Evolutionary conservation across 495 filamentous ascomycete species (phyloP).

Genomic region (Usnea hakonensis): DNA sequence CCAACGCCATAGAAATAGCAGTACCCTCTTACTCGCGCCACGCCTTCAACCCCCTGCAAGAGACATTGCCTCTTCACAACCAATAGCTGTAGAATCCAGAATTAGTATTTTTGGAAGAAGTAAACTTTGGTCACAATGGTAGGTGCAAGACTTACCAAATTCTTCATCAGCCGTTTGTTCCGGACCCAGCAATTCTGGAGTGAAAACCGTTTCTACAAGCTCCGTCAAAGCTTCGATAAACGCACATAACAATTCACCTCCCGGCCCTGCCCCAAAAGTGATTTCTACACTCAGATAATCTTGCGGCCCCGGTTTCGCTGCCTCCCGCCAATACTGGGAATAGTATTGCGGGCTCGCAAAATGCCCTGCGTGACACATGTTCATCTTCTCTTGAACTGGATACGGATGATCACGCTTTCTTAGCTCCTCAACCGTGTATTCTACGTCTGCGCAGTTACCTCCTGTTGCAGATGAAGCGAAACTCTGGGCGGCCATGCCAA

Average conservation of each 20-base stretch:
- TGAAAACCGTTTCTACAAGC: background rate
- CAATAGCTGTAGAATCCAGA: too few relatives aligned
- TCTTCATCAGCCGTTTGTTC: constrained; percentile 4
- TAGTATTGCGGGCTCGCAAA: constrained; percentile 10
- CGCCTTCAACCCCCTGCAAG: too few relatives aligned
- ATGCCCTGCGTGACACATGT: constrained; percentile 11
- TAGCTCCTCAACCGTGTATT: constrained; percentile 1
- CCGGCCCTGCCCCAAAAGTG: background rate
- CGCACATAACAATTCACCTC: constrained; percentile 1
- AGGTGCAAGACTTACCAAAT: constrained; percentile 4
- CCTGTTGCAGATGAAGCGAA: constrained; percentile 5
- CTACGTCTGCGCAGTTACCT: constrained; percentile 1
- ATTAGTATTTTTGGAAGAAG: too few relatives aligned
- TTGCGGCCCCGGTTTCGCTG: constrained; percentile 5
- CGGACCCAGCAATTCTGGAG: background rate
- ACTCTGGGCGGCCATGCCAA: constrained; percentile 4
- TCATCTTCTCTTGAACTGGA: constrained; percentile 9
- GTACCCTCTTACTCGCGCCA: too few relatives aligned
- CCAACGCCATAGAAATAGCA: too few relatives aligned
- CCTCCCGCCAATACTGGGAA: constrained; percentile 13
- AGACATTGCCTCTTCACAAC: too few relatives aligned
- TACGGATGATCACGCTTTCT: constrained; percentile 12
- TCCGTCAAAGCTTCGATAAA: constrained; percentile 6
- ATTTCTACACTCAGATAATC: constrained; percentile 9
- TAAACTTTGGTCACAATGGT: too few relatives aligned